These are phyloP conservation scores for Cryptococcus depauperatus DNA, from an alignment of 1,284 basidiomycete genomes.

Conservation along the genomic window DNA sequence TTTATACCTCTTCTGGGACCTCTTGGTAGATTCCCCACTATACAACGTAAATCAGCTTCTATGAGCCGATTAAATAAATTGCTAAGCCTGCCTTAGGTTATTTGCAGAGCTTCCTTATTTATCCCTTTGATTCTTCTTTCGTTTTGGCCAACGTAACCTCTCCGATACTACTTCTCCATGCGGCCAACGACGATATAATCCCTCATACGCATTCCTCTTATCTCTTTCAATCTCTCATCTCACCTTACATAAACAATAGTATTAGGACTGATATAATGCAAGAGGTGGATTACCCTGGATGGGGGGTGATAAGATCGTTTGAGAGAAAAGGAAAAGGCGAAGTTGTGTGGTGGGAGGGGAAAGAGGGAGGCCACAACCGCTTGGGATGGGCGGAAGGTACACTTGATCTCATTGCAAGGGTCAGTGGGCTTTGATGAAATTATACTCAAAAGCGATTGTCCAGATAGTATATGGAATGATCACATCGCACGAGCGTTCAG, in stretches of 20 bases:
- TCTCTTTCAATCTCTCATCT: conserved; percentile 57
- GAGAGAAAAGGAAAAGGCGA: conserved; percentile 9
- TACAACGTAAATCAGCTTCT: conserved; percentile 19
- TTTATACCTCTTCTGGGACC: conserved; percentile 34
- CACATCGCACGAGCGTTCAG: too few relatives aligned
- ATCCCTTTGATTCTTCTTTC: conserved; percentile 28
- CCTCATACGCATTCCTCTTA: conserved; percentile 64
- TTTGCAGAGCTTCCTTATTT: conserved; percentile 19
- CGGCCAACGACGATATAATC: conserved; percentile 65
- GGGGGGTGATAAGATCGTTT: conserved; percentile 24
- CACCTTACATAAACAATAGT: conserved; percentile 2
- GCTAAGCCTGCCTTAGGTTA: conserved; percentile 13
- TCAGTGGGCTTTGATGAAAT: too few relatives aligned
- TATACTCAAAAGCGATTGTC: too few relatives aligned
- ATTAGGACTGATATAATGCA: not conserved
- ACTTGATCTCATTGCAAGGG: conserved; percentile 32
- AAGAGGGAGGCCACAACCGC: conserved; percentile 34
- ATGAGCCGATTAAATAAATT: not conserved
- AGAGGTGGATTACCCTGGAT: conserved; percentile 16
- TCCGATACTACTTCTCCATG: conserved; percentile 68
- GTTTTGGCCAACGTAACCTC: conserved; percentile 50
- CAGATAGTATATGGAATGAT: too few relatives aligned
- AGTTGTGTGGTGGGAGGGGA: conserved; percentile 36
- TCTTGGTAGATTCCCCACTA: conserved; percentile 19
- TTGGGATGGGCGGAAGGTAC: conserved; percentile 40